Conservation (phyloP, 495 filamentous ascomycete genomes). For the Echria macrotheca region DNA sequence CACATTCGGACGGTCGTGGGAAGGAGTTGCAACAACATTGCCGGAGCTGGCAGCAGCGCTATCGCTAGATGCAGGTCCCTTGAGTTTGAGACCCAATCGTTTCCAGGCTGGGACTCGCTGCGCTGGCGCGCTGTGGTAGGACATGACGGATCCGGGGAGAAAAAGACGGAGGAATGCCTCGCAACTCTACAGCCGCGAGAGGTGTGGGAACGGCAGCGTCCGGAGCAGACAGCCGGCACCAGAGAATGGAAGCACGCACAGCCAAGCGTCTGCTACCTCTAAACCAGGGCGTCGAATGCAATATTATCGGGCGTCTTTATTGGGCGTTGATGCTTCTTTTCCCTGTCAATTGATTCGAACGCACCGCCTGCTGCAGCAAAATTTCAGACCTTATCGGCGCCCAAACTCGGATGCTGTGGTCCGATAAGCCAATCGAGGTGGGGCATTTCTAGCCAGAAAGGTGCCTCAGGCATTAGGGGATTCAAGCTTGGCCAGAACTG, state of each 20-base stretch:
- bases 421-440: slow-evolving; percentile 22
- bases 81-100: slow-evolving; percentile 70
- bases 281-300: slow-evolving; percentile 18
- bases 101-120: slow-evolving; percentile 67
- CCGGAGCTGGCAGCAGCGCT: slow-evolving; percentile 30
- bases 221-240: slow-evolving; percentile 2
- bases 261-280: slow-evolving; percentile 11
- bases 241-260: slow-evolving; percentile 1
- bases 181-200: slow-evolving; percentile 12
- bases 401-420: slow-evolving; percentile 13
- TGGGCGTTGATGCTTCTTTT: slow-evolving; percentile 21
- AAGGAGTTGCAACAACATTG: slow-evolving; percentile 14
- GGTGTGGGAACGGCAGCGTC: slow-evolving; percentile 10
- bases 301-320: slow-evolving; percentile 22
- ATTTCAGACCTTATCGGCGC: slow-evolving; percentile 32
- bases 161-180: slow-evolving; percentile 6
- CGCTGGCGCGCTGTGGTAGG: slow-evolving; percentile 26
- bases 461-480: not conserved
- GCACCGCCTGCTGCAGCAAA: slow-evolving; percentile 22
- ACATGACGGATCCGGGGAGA: slow-evolving; percentile 22
- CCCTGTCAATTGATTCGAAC: slow-evolving; percentile 12
- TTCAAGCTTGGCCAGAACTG: not conserved
- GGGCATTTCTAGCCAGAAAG: not conserved
- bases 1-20: slow-evolving; percentile 14
- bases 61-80: slow-evolving; percentile 48